Evolutionary conservation across 1,284 basidiomycete species (phyloP), one percentile per base, ranked within the genome.

Genomic region (Cutaneotrichosporon curvatum): DNA sequence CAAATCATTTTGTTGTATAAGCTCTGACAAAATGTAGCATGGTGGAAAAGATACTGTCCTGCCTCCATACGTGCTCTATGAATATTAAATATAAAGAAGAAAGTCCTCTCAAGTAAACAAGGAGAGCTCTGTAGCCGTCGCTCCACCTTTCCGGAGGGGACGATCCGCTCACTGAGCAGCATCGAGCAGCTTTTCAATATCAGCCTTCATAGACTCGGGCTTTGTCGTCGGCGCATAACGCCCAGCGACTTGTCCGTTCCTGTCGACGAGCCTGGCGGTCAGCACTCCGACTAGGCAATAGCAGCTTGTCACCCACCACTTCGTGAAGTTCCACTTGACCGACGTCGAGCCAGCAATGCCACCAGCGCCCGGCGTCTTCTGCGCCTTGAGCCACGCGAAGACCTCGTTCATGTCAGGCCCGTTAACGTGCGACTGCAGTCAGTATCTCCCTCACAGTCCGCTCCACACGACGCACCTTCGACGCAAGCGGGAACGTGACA

Each of bases 401-500:
- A 89, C 85, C 61, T 85, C 78, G 71, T 87, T 89, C 58, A 77
- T 72, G 56, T 74, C 66, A 61, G 83, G 79, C 11, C 90, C 89
- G 67, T 94, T 95, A 45, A 94, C 90, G 45, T 94, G 85, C n/a
- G 84, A 83, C 67, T 71, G 43, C 8, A 1, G 86, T 43, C 40
- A 43, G 86, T 62, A 9, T 3, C 51, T 2, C 63, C 72, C 48
- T 18, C 7, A 25, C 37, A n/a, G n/a, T n/a, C n/a, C n/a, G n/a
- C n/a, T n/a, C n/a, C n/a, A n/a, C n/a, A n/a, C n/a, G n/a, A n/a
- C 73, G 30, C 39, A 66, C 69, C 65, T 89, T 90, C 73, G 81
- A 83, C 79, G 87, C 85, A 45, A 90, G 75, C 7, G 84, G 85
- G 75, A 90, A 90, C 6, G 78, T 79, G 18, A 90, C 86, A 23